A percentile compares a stretch with the other conserved stretches of the same genome.
phyloP scores from a whole-genome alignment of 352 stramenopile genomes.

The Phytophthora europaea region DNA sequence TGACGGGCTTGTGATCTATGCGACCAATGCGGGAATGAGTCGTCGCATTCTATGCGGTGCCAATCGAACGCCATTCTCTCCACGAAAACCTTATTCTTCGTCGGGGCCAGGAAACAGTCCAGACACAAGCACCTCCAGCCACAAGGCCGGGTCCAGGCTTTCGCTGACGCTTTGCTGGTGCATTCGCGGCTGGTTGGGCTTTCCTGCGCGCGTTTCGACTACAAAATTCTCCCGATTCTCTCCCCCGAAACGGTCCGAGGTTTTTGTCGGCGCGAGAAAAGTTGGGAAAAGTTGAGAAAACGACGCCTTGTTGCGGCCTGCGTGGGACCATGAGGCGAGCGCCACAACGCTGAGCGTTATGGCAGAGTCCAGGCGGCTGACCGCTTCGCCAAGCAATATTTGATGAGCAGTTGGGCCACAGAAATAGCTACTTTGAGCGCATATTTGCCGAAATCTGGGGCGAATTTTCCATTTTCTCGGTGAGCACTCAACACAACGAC shows the following conservation, averaged over 20 bases:
- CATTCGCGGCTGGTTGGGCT: constrained; percentile 30
- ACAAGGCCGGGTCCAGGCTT: constrained; percentile 22
- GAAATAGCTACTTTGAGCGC: background rate
- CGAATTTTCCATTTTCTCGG: background rate
- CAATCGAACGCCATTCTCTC: constrained; percentile 26
- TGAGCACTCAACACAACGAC: too few species aligned
- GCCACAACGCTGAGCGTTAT: background rate
- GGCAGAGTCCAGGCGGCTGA: background rate
- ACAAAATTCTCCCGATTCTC: background rate
- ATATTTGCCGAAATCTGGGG: background rate
- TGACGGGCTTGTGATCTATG: constrained; percentile 22
- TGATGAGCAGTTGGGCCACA: background rate
- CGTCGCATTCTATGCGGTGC: constrained; percentile 7
- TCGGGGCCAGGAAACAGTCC: constrained; percentile 17
- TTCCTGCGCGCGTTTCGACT: constrained; percentile 1
- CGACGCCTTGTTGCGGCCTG: background rate
- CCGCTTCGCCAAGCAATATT: background rate
- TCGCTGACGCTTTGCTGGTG: constrained; percentile 6
- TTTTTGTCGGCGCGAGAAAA: background rate
- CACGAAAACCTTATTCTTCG: constrained; percentile 33
- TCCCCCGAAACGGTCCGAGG: background rate
- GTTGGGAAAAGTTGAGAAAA: background rate
- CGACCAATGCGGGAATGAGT: constrained; percentile 29
- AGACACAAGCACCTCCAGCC: constrained; percentile 12
- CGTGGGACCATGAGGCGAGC: background rate